A percentile compares a stretch with the other conserved stretches of the same genome.
Evolutionary conservation across 2,329 filamentous ascomycete species (phyloP).

Genomic region (Graphiopsis chlorocephala): DNA sequence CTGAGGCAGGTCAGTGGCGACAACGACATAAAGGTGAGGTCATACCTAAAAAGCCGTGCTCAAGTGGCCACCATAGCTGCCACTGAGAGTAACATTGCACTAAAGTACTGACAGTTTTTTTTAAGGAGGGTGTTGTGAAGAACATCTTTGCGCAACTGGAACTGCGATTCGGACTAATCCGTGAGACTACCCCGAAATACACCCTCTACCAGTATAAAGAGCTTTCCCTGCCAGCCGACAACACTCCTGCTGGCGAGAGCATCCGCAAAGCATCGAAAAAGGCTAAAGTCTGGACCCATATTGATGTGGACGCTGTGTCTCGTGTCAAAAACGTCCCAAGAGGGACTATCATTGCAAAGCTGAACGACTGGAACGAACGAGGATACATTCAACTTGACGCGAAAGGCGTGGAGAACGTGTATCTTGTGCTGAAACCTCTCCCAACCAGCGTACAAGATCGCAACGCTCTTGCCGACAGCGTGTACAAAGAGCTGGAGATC

Average conservation of each 20-base stretch:
- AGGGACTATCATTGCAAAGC: conserved; percentile 51
- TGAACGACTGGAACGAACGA: conserved; percentile 54
- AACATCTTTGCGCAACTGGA: conserved; percentile 62
- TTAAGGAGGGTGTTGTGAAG: conserved; percentile 41
- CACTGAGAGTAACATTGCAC: not conserved
- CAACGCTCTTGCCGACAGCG: conserved; percentile 29
- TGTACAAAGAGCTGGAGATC: conserved; percentile 51
- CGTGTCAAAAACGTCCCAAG: conserved; percentile 38
- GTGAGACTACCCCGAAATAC: conserved; percentile 58
- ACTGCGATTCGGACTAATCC: conserved; percentile 55
- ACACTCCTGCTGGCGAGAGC: conserved; percentile 43
- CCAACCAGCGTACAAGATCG: conserved; percentile 46
- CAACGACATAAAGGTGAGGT: conserved; percentile 51
- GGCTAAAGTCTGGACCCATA: conserved; percentile 41
- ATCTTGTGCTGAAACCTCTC: conserved; percentile 49
- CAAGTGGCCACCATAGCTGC: not conserved
- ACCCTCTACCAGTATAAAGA: conserved; percentile 53
- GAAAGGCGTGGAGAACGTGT: conserved; percentile 54
- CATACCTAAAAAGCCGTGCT: not conserved
- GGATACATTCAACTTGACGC: conserved; percentile 52
- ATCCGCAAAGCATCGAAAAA: conserved; percentile 45
- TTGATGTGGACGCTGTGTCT: conserved; percentile 49
- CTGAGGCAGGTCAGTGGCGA: conserved; percentile 47
- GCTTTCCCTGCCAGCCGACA: conserved; percentile 36
- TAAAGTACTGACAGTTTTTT: not conserved